A percentile compares a stretch with the other conserved stretches of the same genome.
Evolutionary conservation across 169 alveolate genomes (phyloP).

Genomic region (Plasmodium ovale): DNA sequence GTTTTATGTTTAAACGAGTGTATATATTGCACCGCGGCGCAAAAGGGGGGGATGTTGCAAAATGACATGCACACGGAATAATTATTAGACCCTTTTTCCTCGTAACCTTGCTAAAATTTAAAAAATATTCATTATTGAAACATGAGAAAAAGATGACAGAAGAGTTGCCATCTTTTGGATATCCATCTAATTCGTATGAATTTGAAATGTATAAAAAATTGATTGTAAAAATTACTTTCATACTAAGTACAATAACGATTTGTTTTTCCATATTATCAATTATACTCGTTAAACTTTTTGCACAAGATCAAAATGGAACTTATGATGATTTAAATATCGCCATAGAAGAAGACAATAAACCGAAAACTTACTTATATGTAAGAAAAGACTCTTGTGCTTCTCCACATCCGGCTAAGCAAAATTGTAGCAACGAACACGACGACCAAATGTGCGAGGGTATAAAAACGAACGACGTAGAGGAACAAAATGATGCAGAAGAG

Average conservation of each 20-base stretch:
- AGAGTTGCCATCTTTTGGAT: neutral
- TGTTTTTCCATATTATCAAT: constrained; percentile 18
- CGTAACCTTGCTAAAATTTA: neutral
- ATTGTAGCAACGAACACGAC: neutral
- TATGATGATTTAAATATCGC: constrained; percentile 38
- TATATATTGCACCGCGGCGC: no score
- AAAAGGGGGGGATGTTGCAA: no score
- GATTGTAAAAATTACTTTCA: constrained; percentile 23
- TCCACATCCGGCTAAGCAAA: neutral
- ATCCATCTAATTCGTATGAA: neutral
- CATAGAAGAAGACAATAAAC: constrained; percentile 3
- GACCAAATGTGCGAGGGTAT: neutral
- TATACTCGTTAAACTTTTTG: constrained; percentile 10
- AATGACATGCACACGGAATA: no score
- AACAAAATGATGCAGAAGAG: neutral
- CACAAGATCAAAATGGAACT: constrained; percentile 13
- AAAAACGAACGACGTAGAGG: neutral
- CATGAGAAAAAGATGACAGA: neutral
- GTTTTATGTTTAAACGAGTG: no score
- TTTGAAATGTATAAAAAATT: constrained; percentile 20
- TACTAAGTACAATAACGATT: constrained; percentile 44
- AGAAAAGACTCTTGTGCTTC: neutral
- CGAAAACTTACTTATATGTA: constrained; percentile 44
- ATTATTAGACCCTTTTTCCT: no score
- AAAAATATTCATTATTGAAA: neutral